These are phyloP conservation scores for Apophysomyces sp. DNA, from an alignment of 371 early-diverging fungal species.

Conservation along the genomic window DNA sequence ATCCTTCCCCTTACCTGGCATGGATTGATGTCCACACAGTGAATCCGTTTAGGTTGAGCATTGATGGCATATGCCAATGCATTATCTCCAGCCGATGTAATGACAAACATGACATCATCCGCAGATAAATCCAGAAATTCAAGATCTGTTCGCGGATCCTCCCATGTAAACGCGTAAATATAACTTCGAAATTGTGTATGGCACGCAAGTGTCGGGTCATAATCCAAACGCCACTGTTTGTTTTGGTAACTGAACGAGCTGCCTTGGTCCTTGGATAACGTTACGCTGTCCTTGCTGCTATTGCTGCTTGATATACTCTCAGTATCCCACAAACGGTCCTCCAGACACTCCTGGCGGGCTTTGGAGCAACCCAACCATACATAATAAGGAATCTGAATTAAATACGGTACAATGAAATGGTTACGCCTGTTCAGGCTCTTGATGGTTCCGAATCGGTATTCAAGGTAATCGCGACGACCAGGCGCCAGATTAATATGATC, in stretches of 20 bases:
- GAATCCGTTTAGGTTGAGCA: conserved; percentile 68
- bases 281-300: conserved; percentile 4
- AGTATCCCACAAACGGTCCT: conserved; percentile 15
- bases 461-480: conserved; percentile 82
- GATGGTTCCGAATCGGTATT: conserved; percentile 78
- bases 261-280: not conserved
- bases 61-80: conserved; percentile 79
- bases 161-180: conserved; percentile 89
- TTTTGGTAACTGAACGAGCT: conserved; percentile 23
- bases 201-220: conserved; percentile 61
- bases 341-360: conserved; percentile 21
- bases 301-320: conserved; percentile 36
- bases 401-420: conserved; percentile 69
- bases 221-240: conserved; percentile 66
- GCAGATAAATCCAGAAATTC: conserved; percentile 63
- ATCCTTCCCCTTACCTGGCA: conserved; percentile 74
- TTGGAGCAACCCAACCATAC: conserved; percentile 72
- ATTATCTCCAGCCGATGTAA: conserved; percentile 87
- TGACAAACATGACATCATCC: conserved; percentile 77
- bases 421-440: conserved; percentile 75
- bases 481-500: conserved; percentile 82
- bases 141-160: conserved; percentile 80
- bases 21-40: conserved; percentile 88
- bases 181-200: conserved; percentile 80
- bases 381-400: conserved; percentile 85